A percentile compares a stretch with the other conserved stretches of the same genome.
phyloP scores from a whole-genome alignment of 2,329 filamentous ascomycete species.

The Hirsutella thompsonii region DNA sequence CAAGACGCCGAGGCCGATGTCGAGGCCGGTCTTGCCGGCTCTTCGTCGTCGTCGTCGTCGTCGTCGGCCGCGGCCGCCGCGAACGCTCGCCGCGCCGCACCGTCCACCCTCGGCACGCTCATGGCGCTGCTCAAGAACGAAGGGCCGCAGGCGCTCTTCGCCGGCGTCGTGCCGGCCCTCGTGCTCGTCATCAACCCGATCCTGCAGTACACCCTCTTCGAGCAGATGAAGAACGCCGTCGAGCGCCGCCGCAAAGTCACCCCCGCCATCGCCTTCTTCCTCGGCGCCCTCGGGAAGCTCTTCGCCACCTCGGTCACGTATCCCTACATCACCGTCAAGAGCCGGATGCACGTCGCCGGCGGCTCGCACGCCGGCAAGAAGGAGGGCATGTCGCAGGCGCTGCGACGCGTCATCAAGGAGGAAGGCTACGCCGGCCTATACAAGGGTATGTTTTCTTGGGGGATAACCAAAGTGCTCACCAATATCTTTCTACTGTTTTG shows the following conservation, averaged over 20 bases:
- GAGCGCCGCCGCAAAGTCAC: conserved; percentile 66
- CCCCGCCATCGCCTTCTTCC: conserved; percentile 74
- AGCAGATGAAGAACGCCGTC: conserved; percentile 87
- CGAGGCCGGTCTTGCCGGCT: conserved; percentile 26
- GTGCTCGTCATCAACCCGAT: conserved; percentile 97
- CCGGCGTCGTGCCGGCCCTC: conserved; percentile 83
- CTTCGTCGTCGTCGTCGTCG: too few species aligned
- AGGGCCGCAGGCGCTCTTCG: conserved; percentile 73
- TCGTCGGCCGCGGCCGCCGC: too few species aligned
- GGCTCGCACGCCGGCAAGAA: conserved; percentile 61
- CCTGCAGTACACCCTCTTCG: conserved; percentile 95
- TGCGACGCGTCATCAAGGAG: conserved; percentile 69
- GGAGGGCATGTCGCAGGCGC: conserved; percentile 66
- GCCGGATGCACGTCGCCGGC: conserved; percentile 84
- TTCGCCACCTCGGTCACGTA: conserved; percentile 91
- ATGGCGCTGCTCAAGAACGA: conserved; percentile 71
- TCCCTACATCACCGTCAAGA: conserved; percentile 98
- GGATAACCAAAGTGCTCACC: too few species aligned
- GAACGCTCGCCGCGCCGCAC: too few species aligned
- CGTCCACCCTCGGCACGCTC: conserved; percentile 70
- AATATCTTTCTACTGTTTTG: too few species aligned
- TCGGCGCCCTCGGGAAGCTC: conserved; percentile 88
- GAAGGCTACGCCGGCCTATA: conserved; percentile 91
- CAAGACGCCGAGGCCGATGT: conserved; percentile 33
- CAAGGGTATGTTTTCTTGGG: conserved; percentile 58